Base-by-base conservation (phyloP, 2,329 filamentous ascomycete species). In the Daldinia sp. region DNA sequence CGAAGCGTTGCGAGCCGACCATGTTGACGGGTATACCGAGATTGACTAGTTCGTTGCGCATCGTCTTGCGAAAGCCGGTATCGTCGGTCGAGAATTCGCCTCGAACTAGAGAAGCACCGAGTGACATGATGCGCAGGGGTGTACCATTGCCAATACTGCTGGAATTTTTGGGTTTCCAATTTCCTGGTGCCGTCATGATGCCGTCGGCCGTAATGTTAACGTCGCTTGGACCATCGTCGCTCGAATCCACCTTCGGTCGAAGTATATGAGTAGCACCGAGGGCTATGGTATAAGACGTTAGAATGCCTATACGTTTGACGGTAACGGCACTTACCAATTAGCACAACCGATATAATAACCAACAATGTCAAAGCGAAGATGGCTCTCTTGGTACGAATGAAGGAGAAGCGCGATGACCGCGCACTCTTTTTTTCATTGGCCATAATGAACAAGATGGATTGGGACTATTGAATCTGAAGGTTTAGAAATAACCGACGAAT, bases 1-100 rank as follows among this genome's bases (percentile, higher is more conserved):
- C 75, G 27, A 69, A 67, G 10, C 71, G 67, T 27, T 73, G 71
- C 11, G 74, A 73, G 9, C 75, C 75, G 6, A 77, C 73, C 72
- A 76, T 75, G 48, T 75, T 74, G 13, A 75, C 68, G 1, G 68
- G 62, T 4, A 61, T 62, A 1, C 67, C 68, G 3, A 69, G 58
- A 3, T 15, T 50, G 3, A 67, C 63, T 17, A 75, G 61, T 41
- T 73, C 70, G 8, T 65, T 67, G n/a, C 72, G 72, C 55, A 75
- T 55, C 15, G 68, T 71, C 53, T 68, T 63, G 35, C 73, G 70
- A 63, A 72, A 75, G 8, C 73, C 72, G 32, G 69, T 65, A 5
- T 53, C 19, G 25, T 66, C 67, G 2, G 66, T 64, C 7, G 73
- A 75, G 23, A 64, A 58, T 37, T 74, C 72, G 19, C 73, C 73